Percentiles rank a stretch among this genome's conserved stretches.
Evolutionary conservation across 805 yeast species (phyloP).

Genomic region (Candida succiphila): DNA sequence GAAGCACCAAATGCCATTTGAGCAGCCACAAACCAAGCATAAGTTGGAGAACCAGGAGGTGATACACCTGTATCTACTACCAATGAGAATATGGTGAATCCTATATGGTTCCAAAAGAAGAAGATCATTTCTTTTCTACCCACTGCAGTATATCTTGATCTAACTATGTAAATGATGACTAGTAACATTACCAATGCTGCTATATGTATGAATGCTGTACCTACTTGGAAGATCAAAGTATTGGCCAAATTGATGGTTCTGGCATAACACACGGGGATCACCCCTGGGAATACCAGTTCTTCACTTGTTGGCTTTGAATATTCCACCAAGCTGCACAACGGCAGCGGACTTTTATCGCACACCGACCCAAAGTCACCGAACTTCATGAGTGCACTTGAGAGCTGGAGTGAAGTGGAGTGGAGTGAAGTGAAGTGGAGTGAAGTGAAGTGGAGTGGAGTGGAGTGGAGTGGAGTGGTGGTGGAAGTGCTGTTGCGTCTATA

Average conservation of each 20-base stretch:
- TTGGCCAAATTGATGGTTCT: slow-evolving; percentile 82
- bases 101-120: slow-evolving; percentile 52
- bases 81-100: slow-evolving; percentile 52
- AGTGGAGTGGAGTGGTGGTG: too few species aligned
- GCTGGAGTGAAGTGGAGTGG: too few species aligned
- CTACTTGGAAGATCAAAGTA: slow-evolving; percentile 82
- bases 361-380: slow-evolving; percentile 58
- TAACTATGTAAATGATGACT: slow-evolving; percentile 66
- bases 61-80: slow-evolving; percentile 89
- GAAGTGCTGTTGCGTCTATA: too few species aligned
- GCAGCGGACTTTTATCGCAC: slow-evolving; percentile 63
- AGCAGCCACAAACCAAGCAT: slow-evolving; percentile 73
- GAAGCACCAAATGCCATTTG: slow-evolving; percentile 72
- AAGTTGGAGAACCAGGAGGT: slow-evolving; percentile 72
- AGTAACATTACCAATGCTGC: slow-evolving; percentile 56
- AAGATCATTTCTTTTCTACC: slow-evolving; percentile 82
- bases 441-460: too few species aligned
- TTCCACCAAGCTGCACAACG: slow-evolving; percentile 69
- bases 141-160: slow-evolving; percentile 87
- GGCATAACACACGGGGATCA: slow-evolving; percentile 74
- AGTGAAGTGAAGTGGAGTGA: too few species aligned
- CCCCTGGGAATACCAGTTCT: slow-evolving; percentile 38
- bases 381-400: slow-evolving; percentile 43
- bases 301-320: slow-evolving; percentile 25
- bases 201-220: slow-evolving; percentile 78